Evolutionary conservation across 1,284 basidiomycete genomes (phyloP), one percentile per base, ranked within the genome.

Genomic region (Meira miltonrushii): DNA sequence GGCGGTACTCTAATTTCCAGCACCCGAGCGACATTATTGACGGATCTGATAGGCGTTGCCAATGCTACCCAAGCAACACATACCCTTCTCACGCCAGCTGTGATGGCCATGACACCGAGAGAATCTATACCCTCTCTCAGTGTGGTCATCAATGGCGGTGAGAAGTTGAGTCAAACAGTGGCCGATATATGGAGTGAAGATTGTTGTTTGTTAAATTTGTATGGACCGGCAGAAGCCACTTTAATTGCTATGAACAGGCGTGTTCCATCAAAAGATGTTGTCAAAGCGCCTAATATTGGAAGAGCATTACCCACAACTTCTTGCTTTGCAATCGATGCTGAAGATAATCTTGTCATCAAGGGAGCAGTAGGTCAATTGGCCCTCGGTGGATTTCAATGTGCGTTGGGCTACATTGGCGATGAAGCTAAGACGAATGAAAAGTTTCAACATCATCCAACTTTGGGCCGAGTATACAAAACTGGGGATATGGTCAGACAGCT

Each of bases 221-320:
- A 78, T 54, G 76, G 76, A 1, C 76, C 76, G 7, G 76, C 76
- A 0, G 76, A 78, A 39, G 74, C 74, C 0, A 78, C 76, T 1
- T 60, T 78, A 17, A 76, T 77, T 28, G 66, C 76, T 15, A 78
- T 75, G 64, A 66, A 74, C 58, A 68, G 75, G 43, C 60, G 65
- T 21, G 65, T 76, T 1, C 71, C 74, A 2, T 62, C 63, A 13
- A 59, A 67, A 33, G 79, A 79, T 54, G 54, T 56, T 8, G 66
- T 75, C 59, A 79, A 79, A 64, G 74, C 79, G 15, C 78, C 77
- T 50, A 79, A 79, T 60, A 79, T 79, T 48, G 79, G 79, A 54
- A 64, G 71, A 1, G 69, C 79, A 9, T 67, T 79, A 1, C 67
- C 70, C 7, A 79, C 78, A 11, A 70, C 73, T 1, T 73, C 74